Evolutionary conservation across 1,284 basidiomycete species (phyloP), one percentile per base, ranked within the genome.

Genomic region (Rhodofomes roseus): DNA sequence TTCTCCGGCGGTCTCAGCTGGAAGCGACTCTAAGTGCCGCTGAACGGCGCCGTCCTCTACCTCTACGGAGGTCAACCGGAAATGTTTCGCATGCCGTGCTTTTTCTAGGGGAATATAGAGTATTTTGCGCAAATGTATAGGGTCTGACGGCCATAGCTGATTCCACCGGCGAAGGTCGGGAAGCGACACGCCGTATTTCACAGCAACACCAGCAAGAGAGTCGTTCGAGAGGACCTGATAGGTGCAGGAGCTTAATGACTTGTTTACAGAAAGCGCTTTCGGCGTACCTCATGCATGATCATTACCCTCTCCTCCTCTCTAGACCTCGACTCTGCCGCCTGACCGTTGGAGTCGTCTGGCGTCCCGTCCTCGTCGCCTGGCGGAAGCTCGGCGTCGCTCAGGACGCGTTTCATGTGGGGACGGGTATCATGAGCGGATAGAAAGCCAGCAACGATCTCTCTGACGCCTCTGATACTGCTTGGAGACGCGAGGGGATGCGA

Each of bases 61-160:
- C 29, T 60, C 59, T 36, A 48, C 14, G 22, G 63, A 39, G 56
- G 60, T 57, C 27, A 44, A 40, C 55, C 60, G 62, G 50, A 71
- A 59, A 16, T 71, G 65, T 55, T 66, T 73, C 48, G 72, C 66
- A 27, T 72, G 72, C 20, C 71, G 69, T 39, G 74, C 70, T 58
- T 73, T 75, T 65, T 79, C 73, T 29, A 88, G 66, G 1, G 95
- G 94, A 60, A 97, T 89, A 68, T 91, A 88, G 46, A 98, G 83
- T 8, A 86, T 79, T 44, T 87, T 87, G 41, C 94, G 89, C 37
- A 95, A 81, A 73, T 96, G 92, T 53, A 98, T 90, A 0, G 92
- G 82, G 71, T 97, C 95, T 16, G 90, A 89, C 1, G 92, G 74
- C 95, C 95, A 97, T 4, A 98, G 79, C 63, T 95, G 92, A 74